Evolutionary conservation across 1,284 basidiomycete genomes (phyloP), one percentile per base, ranked within the genome.

Genomic region (Dichomitus squalens): DNA sequence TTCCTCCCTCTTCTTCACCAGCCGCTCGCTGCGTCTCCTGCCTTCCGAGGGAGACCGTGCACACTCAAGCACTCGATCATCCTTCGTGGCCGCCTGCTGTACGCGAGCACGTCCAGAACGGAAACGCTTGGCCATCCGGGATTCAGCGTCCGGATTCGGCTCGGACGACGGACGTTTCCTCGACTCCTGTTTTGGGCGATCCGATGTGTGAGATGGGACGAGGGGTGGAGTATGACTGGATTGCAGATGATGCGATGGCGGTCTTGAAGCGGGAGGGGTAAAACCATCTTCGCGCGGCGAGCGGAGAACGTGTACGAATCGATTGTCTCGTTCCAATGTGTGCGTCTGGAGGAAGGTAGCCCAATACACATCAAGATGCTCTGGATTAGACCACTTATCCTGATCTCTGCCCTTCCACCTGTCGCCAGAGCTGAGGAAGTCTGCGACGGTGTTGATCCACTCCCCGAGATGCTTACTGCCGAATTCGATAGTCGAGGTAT

Each of bases 361-460:
- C 57, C 57, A 59, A 16, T 29, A 59, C 20, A 20, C 25, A 4
- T 59, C 57, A 5, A 59, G 38, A 25, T 55, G 43, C 5, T 51
- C 44, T 3, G 49, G 53, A 27, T 34, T 18, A 4, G 49, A 31
- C 49, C 49, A 51, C 14, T 21, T 33, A 12, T 40, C 39, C 39
- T 40, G 39, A 21, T 14, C 5, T 11, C 25, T 23, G 2, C 25
- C 40, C 21, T 23, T 25, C 21, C 21, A 25, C 23, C 8, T 16
- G 21, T 41, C 40, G 11, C 8, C 39, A 21, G 39, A 21, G 40
- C 21, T 20, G 12, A 41, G 21, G 40, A 41, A 41, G 27, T 54
- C 38, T 12, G 47, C 29, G 18, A 41, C 38, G 5, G 53, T 49
- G 29, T 49, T 27, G 14, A 48, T 4, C 53, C 53, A 54, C 14